Evolutionary conservation across 2,329 filamentous ascomycete genomes (phyloP).

Genomic region (Fusarium hainanense): DNA sequence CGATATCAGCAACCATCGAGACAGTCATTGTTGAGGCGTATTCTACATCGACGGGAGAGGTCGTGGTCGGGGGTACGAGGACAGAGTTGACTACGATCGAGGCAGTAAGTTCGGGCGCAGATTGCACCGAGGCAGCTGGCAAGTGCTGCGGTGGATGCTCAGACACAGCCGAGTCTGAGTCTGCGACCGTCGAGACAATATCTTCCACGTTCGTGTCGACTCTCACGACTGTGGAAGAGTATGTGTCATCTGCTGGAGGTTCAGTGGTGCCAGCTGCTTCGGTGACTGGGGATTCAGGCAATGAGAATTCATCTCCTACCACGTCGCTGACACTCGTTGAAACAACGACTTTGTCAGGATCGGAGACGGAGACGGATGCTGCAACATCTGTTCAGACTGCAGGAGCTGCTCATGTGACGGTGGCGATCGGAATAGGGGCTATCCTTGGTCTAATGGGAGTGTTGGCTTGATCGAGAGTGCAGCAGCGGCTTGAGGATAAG

Average conservation of each 20-base stretch:
- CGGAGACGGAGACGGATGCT: constrained; percentile 15
- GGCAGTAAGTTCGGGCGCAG: constrained; percentile 30
- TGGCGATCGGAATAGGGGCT: constrained; percentile 40
- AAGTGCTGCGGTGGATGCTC: constrained; percentile 39
- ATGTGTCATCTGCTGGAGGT: constrained; percentile 31
- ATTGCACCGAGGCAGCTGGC: constrained; percentile 25
- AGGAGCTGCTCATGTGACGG: constrained; percentile 37
- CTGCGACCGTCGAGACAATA: neutral
- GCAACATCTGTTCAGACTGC: constrained; percentile 39
- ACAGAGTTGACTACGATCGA: constrained; percentile 39
- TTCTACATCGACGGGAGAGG: constrained; percentile 44
- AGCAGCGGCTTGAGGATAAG: neutral
- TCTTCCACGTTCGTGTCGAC: constrained; percentile 13
- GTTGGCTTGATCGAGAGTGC: constrained; percentile 26
- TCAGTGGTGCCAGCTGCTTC: constrained; percentile 13
- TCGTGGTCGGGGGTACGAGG: constrained; percentile 29
- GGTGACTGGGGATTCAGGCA: neutral
- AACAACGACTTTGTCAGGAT: neutral
- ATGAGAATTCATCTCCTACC: constrained; percentile 7
- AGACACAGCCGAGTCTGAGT: neutral
- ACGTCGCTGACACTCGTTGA: constrained; percentile 8
- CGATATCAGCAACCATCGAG: constrained; percentile 37
- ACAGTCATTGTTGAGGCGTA: constrained; percentile 43
- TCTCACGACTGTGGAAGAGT: constrained; percentile 17
- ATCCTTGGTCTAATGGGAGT: constrained; percentile 41